These are phyloP conservation scores for Pseudocercospora vitis DNA, from an alignment of 2,329 filamentous ascomycete genomes.

Conservation along the genomic window DNA sequence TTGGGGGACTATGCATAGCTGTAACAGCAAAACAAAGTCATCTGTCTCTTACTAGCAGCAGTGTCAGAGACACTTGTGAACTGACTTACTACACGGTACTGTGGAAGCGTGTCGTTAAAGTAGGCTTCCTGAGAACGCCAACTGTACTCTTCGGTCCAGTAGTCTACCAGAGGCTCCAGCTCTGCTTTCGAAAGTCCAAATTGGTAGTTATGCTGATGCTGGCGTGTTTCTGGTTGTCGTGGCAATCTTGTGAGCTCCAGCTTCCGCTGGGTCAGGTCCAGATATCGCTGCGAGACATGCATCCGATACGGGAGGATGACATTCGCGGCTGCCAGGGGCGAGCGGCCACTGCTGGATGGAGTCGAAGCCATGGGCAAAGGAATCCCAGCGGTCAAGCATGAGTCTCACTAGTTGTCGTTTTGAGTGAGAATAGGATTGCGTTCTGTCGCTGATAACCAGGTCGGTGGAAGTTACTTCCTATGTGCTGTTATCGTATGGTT, in stretches of 20 bases:
- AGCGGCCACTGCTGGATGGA: constrained; percentile 17
- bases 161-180: constrained; percentile 60
- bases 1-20: no score
- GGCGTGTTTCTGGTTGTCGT: constrained; percentile 49
- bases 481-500: no score
- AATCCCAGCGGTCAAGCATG: neutral
- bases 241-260: constrained; percentile 66
- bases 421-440: no score
- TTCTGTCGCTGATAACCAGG: no score
- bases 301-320: constrained; percentile 32
- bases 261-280: constrained; percentile 67
- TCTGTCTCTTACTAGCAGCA: no score
- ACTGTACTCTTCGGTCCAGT: constrained; percentile 65
- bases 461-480: no score
- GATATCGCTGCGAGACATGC: constrained; percentile 62
- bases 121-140: constrained; percentile 61
- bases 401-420: no score
- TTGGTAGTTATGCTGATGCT: constrained; percentile 44
- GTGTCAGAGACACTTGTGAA: no score
- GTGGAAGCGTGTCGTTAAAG: constrained; percentile 61
- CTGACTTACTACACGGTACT: constrained; percentile 69
- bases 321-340: constrained; percentile 13
- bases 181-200: constrained; percentile 58
- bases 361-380: constrained; percentile 19
- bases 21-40: no score